Base-by-base conservation (phyloP, 2,329 filamentous ascomycete species). In the Calonectria pseudoturangicola region DNA sequence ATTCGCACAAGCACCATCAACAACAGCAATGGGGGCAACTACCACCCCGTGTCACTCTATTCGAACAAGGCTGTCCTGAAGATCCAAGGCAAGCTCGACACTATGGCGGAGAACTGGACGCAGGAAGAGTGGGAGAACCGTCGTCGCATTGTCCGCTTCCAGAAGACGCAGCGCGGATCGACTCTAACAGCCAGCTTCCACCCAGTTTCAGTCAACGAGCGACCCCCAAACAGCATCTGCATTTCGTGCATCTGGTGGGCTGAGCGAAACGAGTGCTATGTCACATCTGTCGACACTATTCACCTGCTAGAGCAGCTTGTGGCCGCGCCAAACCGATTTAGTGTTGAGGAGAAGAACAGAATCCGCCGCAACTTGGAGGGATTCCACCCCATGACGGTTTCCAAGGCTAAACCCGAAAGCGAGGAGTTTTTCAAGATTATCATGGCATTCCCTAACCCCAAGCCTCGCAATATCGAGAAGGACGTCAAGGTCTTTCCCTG, bases 401-500 rank as follows among this genome's bases (percentile, higher is more conserved):
- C 95, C 78, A 99, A 99, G 85, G 92, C 93, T 71, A 98, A 98
- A 85, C 82, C 92, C 1, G 96, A 98, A 72, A 98, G 94, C 82
- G 96, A 98, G 83, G 95, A 97, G 68, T 98, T 98, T 84, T 98
- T 98, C 92, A 98, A 98, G 87, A 90, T 98, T 79, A 98, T 99
- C 85, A 99, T 99, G 97, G 95, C 92, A 1, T 98, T 98, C 82
- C 95, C 95, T 15, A 94, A 93, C 73, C 97, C 97, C 2, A 98
- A 98, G 85, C 97, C 97, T 21, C 91, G 97, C 74, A 98, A 98
- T 82, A 99, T 99, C 76, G 97, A 98, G 87, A 99, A 99, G 87
- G 96, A 98, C 81, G 96, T 99, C 82, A 99, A 99, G 86, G 97
- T 98, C 15, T 99, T 98, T 81, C 93, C 95, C 5, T 99, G 97